Conservation (phyloP, 192 early-diverging fungal species). For the Polychytrium aggregatum region DNA sequence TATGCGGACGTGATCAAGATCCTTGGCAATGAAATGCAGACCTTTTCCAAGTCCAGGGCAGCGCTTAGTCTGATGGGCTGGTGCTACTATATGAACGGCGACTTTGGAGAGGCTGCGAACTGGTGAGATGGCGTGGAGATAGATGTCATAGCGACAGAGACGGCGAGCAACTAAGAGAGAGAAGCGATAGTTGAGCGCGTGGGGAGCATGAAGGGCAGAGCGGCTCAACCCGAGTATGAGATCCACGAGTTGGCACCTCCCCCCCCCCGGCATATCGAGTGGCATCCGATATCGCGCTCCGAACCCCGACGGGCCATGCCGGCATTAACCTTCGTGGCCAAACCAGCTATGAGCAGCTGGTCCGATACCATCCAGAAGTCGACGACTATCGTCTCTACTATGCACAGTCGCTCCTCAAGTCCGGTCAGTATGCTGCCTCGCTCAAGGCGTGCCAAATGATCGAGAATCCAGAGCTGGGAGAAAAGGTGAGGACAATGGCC, state of each 20-base stretch:
- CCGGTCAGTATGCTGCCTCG: constrained; percentile 40
- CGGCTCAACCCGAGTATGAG: no score
- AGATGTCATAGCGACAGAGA: no score
- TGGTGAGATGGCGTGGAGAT: constrained; percentile 34
- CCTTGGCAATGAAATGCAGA: constrained; percentile 31
- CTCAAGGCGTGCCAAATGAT: constrained; percentile 36
- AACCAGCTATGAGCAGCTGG: constrained; percentile 47
- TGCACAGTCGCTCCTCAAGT: constrained; percentile 43
- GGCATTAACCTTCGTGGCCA: no score
- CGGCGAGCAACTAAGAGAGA: no score
- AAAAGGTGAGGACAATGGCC: constrained; percentile 19
- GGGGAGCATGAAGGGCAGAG: no score
- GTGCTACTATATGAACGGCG: constrained; percentile 44
- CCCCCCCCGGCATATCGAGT: no score
- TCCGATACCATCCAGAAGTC: constrained; percentile 32
- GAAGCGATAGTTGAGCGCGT: no score
- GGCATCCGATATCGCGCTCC: no score
- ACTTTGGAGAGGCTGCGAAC: constrained; percentile 33
- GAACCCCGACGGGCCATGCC: no score
- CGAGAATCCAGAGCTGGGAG: constrained; percentile 26
- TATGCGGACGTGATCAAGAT: constrained; percentile 45
- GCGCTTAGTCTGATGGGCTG: constrained; percentile 43
- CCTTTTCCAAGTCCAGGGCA: constrained; percentile 30
- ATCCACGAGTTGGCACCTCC: no score
- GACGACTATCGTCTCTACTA: constrained; percentile 42